Evolutionary conservation across 1,284 basidiomycete genomes (phyloP).

Genomic region (Butyriboletus appendiculatus): DNA sequence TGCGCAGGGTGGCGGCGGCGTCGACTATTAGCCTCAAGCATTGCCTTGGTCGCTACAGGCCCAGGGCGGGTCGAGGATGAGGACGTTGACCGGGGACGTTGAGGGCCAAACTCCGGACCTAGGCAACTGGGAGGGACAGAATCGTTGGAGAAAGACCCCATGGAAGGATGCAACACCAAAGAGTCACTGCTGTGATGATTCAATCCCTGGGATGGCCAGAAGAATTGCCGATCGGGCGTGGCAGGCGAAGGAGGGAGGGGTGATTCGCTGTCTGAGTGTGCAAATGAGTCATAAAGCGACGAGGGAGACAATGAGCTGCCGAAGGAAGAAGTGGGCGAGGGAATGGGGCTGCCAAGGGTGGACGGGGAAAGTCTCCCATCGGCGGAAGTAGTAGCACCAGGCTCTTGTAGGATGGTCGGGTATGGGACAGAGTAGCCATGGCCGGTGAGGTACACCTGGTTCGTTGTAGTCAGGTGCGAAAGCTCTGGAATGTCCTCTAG

Average conservation of each 20-base stretch:
- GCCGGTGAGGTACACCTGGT: conserved; percentile 11
- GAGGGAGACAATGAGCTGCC: conserved; percentile 28
- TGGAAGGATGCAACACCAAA: neutral
- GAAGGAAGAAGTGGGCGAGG: conserved; percentile 30
- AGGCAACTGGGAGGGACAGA: neutral
- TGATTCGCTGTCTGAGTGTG: conserved; percentile 24
- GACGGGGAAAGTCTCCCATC: conserved; percentile 17
- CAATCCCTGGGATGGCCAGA: neutral
- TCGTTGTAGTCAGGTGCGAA: conserved; percentile 10
- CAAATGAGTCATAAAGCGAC: conserved; percentile 10
- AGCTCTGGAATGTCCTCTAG: conserved; percentile 28
- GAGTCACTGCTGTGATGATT: conserved; percentile 14
- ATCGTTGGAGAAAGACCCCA: conserved; percentile 2
- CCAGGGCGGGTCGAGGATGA: conserved; percentile 12
- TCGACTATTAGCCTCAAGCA: conserved; percentile 34
- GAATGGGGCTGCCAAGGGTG: conserved; percentile 16
- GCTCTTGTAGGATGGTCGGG: conserved; percentile 12
- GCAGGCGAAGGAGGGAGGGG: conserved; percentile 24
- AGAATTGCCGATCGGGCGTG: conserved; percentile 11
- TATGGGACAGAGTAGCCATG: conserved; percentile 6
- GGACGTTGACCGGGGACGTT: conserved; percentile 21
- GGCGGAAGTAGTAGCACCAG: neutral
- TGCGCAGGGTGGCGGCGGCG: conserved; percentile 34
- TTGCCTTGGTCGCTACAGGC: conserved; percentile 35
- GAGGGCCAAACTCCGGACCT: neutral